Base-by-base conservation (phyloP, 495 filamentous ascomycete species). In the Aspergillus taichungensis region DNA sequence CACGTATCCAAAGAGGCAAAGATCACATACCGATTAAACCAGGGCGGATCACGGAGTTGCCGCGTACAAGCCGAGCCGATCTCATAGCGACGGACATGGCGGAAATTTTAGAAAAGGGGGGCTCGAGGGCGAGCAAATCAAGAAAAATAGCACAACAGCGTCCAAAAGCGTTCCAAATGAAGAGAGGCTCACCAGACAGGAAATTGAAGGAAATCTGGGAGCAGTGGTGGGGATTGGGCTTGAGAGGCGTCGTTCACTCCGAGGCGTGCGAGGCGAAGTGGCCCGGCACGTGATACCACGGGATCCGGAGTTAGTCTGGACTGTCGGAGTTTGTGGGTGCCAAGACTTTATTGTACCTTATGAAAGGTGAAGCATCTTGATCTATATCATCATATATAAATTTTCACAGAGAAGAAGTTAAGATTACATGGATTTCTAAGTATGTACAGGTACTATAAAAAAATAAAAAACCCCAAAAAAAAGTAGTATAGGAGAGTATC, bases 71-170 rank as follows among this genome's bases (percentile, higher is more conserved):
- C 42, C 60, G 56, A 54, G 64, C 58, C 31, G 66, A 68, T 56
- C 66, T 68, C 60, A 69, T 63, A 18, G 63, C 61, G 50, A 63
- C 66, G 57, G 67, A 67, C 64, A 71, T 71, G 53, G 56, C 56
- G 64, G 59, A 60, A 56, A 50, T 53, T 47, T 59, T 50, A 50
- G 46, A 50, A 51, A 52, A 51, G 42, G 44, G 40, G 33, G 44
- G 60, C 58, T 59, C 64, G 54, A 40, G 34, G 53, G 43, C 59
- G 56, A 64, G 61, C 60, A 43, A 54, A 41, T 38, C 12, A 34
- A 50, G 24, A 40, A 54, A 33, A 47, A 39, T 45, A 39, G 44
- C 49, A 50, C 63, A 60, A 55, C 61, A 60, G 59, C 45, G 43
- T 34, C 30, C 27, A 40, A 9, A 5, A 13, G 14, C 40, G 32